These are phyloP conservation scores for Nakazawaea molendinolei DNA, from an alignment of 805 yeast species.

Conservation along the genomic window DNA sequence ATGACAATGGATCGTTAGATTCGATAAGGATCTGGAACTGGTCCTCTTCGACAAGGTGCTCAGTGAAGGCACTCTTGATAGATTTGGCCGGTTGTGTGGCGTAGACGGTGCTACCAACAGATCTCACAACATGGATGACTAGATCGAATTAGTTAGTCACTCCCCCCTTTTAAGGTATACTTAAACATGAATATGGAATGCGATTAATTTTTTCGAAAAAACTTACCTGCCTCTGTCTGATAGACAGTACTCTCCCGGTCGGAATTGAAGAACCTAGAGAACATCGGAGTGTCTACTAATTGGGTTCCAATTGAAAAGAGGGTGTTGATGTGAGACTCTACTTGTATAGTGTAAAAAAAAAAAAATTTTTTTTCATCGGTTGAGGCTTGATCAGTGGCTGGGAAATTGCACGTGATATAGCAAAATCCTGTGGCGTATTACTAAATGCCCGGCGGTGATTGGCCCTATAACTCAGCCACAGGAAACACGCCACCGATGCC, in stretches of 20 bases:
- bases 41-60: conserved; percentile 16
- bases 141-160: conserved; percentile 1
- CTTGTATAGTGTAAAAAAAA: neutral
- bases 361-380: conserved; percentile 1
- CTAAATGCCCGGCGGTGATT: neutral
- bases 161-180: neutral
- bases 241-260: conserved; percentile 5
- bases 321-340: neutral
- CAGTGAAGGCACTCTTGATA: conserved; percentile 27
- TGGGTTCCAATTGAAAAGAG: too few relatives aligned
- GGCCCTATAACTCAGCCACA: neutral
- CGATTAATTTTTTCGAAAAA: neutral
- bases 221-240: conserved; percentile 7
- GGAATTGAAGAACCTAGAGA: conserved; percentile 5
- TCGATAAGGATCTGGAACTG: conserved; percentile 25
- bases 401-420: conserved; percentile 7
- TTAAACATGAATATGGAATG: neutral
- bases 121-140: conserved; percentile 27
- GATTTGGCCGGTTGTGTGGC: conserved; percentile 42
- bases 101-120: conserved; percentile 29
- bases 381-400: conserved; percentile 7
- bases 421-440: neutral
- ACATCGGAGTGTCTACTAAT: too few relatives aligned
- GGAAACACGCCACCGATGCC: too few relatives aligned
- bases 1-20: conserved; percentile 47